Conservation (phyloP, 169 alveolate genomes). For the Cyclospora cayetanensis region DNA sequence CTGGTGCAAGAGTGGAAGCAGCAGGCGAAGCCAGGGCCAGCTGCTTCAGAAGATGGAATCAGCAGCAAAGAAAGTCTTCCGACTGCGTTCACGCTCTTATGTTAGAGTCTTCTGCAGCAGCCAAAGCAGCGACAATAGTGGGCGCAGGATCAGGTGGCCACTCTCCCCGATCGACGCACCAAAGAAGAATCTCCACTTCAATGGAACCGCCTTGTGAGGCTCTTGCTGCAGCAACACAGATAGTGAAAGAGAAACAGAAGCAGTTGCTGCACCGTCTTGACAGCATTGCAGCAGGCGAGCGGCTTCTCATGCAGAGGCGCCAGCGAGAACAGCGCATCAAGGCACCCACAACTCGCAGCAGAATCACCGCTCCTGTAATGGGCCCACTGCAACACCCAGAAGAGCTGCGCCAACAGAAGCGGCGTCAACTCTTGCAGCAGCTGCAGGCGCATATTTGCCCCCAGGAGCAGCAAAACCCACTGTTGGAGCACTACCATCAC, state of each 20-base stretch:
- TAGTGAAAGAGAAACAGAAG: conserved; percentile 45
- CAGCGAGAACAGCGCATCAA: not conserved
- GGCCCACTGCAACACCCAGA: conserved; percentile 12
- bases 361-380: not conserved
- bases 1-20: not conserved
- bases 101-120: conserved; percentile 33
- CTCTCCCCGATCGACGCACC: conserved; percentile 33
- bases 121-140: conserved; percentile 34
- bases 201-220: not conserved
- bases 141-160: conserved; percentile 12
- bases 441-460: not conserved
- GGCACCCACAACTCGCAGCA: conserved; percentile 38
- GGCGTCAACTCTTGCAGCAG: not conserved
- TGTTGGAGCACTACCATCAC: no score
- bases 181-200: not conserved
- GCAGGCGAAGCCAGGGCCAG: not conserved
- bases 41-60: not conserved
- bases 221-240: conserved; percentile 4
- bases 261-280: conserved; percentile 18
- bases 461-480: not conserved
- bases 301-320: not conserved
- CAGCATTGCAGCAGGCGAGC: conserved; percentile 38
- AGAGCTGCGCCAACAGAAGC: conserved; percentile 15
- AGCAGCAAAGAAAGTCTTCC: not conserved
- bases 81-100: not conserved